Evolutionary conservation across 1,139 yeast genomes (phyloP).

Genomic region (Geotrichum carabidarum): DNA sequence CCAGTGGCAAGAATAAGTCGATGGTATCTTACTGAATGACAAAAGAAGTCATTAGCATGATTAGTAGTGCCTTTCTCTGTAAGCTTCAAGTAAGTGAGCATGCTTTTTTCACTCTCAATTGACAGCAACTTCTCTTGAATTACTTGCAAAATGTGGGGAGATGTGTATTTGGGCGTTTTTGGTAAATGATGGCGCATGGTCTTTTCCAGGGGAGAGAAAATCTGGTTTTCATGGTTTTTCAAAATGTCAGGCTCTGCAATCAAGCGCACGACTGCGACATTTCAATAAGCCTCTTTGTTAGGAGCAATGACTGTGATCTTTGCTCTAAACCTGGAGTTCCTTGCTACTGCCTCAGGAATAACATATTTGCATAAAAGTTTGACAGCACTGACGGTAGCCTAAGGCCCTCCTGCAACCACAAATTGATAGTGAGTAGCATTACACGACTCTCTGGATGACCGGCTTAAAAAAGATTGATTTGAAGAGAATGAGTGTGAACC

Average conservation of each 20-base stretch:
- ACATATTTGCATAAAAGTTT: conserved; percentile 11
- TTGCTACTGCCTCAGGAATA: conserved; percentile 10
- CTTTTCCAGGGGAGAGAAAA: conserved; percentile 16
- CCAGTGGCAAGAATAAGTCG: conserved; percentile 19
- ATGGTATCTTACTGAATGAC: conserved; percentile 13
- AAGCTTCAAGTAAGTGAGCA: conserved; percentile 13
- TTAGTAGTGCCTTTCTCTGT: conserved; percentile 6
- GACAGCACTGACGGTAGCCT: conserved; percentile 15
- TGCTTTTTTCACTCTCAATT: conserved; percentile 5
- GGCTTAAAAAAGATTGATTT: too few species aligned
- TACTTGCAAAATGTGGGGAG: conserved; percentile 5
- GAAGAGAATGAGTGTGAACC: too few species aligned
- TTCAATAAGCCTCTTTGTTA: conserved; percentile 20
- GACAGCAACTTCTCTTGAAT: conserved; percentile 18
- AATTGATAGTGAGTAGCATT: too few species aligned
- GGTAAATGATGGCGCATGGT: conserved; percentile 15
- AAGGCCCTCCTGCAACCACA: conserved; percentile 19
- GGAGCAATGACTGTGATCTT: conserved; percentile 19
- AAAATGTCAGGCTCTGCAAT: conserved; percentile 17
- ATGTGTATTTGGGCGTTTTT: neutral
- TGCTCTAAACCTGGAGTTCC: conserved; percentile 10
- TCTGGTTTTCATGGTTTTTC: conserved; percentile 10
- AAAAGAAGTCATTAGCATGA: conserved; percentile 12
- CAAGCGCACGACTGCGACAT: conserved; percentile 18
- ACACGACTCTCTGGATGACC: too few species aligned